Conservation (phyloP, 305 asterid genomes). For the Fraxinus albicans region DNA sequence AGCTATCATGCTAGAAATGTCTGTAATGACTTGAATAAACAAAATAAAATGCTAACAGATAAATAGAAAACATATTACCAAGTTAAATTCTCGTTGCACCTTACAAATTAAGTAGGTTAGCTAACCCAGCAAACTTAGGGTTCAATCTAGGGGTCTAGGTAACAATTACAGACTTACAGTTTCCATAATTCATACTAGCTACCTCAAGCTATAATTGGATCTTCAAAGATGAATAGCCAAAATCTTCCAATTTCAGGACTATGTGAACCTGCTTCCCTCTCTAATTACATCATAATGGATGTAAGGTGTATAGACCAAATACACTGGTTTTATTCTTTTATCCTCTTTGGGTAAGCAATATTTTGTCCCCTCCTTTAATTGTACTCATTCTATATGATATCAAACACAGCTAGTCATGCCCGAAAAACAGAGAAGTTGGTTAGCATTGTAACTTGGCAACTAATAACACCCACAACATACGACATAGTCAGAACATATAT, state of each 20-base stretch:
- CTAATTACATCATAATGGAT: neutral
- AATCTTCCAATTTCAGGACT: constrained; percentile 4
- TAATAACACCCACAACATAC: neutral
- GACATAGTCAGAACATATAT: neutral
- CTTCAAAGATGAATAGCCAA: constrained; percentile 10
- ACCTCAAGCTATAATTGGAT: neutral
- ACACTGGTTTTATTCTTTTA: neutral
- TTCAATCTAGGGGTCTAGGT: constrained; percentile 13
- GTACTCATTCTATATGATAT: neutral
- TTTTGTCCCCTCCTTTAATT: neutral
- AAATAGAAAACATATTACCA: neutral
- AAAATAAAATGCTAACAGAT: neutral
- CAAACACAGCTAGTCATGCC: neutral
- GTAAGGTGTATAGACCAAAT: neutral
- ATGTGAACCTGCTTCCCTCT: constrained; percentile 1
- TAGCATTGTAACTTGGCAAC: neutral
- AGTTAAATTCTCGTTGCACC: neutral
- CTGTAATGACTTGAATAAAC: neutral
- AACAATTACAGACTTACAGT: neutral
- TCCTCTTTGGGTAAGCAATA: neutral
- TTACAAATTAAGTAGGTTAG: neutral
- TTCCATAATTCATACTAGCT: neutral
- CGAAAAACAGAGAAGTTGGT: neutral
- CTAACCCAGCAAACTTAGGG: constrained; percentile 9
- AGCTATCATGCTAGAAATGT: constrained; percentile 9